Evolutionary conservation across 495 filamentous ascomycete species (phyloP), one percentile per base, ranked within the genome.

Genomic region (Aspergillus diversus): DNA sequence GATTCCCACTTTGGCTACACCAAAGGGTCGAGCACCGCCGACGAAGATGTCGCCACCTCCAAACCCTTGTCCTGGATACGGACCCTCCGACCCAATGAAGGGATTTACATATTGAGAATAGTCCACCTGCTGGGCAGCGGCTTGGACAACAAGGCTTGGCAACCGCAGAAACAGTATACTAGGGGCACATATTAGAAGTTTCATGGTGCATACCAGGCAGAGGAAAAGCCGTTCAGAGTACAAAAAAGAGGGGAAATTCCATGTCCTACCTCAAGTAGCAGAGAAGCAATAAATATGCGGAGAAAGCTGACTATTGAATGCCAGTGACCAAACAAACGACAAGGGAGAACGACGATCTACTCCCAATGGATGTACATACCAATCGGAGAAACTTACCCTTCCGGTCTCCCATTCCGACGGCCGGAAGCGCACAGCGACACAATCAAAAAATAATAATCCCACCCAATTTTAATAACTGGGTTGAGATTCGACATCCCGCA

Each of bases 11-110:
- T 90, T 91, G 42, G 85, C 86, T 64, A 90, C 83, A 33, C 86
- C 87, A 61, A 89, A 88, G 4, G 89, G 89, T 9, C 80, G 71
- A 50, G 81, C 81, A 48, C 87, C 86, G 2, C 88, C 88, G 7
- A 87, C 84, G 65, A 91, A 90, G 51, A 86, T 89, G 63, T 90
- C 89, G 5, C 88, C 88, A 35, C 87, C 88, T 46, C 74, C 72
- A 52, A 61, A 77, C 1, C 70, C 73, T 5, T 71, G 61, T 2
- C 74, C 71, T 33, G 71, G 47, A 16, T 65, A 66, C 0, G 75
- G 75, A 1, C 75, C 75, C 63, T 78, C 75, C 5, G 75, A 73
- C 27, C 68, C 73, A 9, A 74, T 76, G 33, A 76, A 73, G 7
- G 73, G 54, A 57, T 82, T 80, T 33, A 83, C 81, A 71, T 81